These are phyloP conservation scores for Cydonia oblonga DNA, from an alignment of 331 rosid genomes.

Conservation along the genomic window DNA sequence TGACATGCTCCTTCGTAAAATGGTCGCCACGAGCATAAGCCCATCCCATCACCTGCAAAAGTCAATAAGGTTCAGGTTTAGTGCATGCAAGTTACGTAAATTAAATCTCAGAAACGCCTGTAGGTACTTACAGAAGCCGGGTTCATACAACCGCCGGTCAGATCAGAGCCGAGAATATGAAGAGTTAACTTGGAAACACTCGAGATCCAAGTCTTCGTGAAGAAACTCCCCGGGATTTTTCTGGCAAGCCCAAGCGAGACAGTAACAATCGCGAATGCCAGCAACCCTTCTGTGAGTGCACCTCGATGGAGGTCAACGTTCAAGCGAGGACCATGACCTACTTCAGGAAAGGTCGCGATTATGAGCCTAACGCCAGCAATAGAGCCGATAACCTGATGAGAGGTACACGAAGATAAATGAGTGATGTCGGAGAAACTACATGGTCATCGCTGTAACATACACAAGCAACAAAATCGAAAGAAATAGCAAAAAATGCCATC, in stretches of 20 bases:
- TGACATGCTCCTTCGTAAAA: constrained; percentile 65
- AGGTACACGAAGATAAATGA: not conserved
- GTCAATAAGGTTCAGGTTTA: not conserved
- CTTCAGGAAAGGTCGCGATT: constrained; percentile 48
- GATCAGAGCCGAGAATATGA: constrained; percentile 75
- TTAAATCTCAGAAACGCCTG: not conserved
- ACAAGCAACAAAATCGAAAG: not conserved
- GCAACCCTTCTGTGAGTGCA: constrained; percentile 71
- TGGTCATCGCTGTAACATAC: not conserved
- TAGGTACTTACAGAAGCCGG: constrained; percentile 68
- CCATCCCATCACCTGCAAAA: constrained; percentile 80
- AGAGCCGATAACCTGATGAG: constrained; percentile 62
- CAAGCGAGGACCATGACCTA: constrained; percentile 63
- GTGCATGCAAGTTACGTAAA: not conserved
- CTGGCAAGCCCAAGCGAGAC: constrained; percentile 59
- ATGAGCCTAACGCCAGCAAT: constrained; percentile 55
- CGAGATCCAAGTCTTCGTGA: constrained; percentile 92
- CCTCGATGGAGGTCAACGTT: constrained; percentile 67
- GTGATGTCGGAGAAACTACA: not conserved
- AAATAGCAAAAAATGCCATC: no score
- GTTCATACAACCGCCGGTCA: constrained; percentile 86
- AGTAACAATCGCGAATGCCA: constrained; percentile 49
- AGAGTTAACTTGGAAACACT: constrained; percentile 72
- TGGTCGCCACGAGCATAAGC: constrained; percentile 86
- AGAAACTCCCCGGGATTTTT: constrained; percentile 49